Evolutionary conservation across 2,329 filamentous ascomycete species (phyloP).

Genomic region (Cercospora janseana): DNA sequence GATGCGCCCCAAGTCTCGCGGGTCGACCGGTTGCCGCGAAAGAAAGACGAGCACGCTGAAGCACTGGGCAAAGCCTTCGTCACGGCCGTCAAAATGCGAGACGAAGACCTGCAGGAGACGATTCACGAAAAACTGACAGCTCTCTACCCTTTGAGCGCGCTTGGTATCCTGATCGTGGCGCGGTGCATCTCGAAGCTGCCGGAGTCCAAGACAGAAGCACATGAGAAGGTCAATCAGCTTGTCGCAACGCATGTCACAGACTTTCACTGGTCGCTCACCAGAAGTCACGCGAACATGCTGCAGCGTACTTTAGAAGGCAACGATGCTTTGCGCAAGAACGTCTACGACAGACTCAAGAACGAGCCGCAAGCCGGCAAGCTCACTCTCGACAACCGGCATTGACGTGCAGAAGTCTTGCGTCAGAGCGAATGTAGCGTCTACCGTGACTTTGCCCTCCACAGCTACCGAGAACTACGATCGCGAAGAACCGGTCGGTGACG

Average conservation of each 20-base stretch:
- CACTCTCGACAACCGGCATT: not conserved
- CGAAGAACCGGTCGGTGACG: too few relatives aligned
- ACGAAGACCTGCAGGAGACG: conserved; percentile 20
- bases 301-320: conserved; percentile 12
- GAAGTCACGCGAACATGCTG: conserved; percentile 7
- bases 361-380: conserved; percentile 2
- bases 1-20: not conserved
- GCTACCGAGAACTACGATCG: too few relatives aligned
- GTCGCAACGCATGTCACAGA: conserved; percentile 16
- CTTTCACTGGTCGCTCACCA: conserved; percentile 6
- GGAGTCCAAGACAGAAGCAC: not conserved
- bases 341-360: not conserved
- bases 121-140: conserved; percentile 23
- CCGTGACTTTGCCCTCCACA: too few relatives aligned
- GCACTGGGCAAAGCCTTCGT: conserved; percentile 19
- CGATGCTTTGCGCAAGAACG: not conserved
- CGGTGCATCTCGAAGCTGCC: not conserved
- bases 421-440: not conserved
- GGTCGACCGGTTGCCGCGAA: not conserved
- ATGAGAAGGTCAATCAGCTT: conserved; percentile 10
- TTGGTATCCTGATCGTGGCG: conserved; percentile 19
- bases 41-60: conserved; percentile 18
- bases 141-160: conserved; percentile 16
- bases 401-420: not conserved
- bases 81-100: conserved; percentile 21